phyloP scores from a whole-genome alignment of 73 alveolate genomes.

The Urostyla sp. region DNA sequence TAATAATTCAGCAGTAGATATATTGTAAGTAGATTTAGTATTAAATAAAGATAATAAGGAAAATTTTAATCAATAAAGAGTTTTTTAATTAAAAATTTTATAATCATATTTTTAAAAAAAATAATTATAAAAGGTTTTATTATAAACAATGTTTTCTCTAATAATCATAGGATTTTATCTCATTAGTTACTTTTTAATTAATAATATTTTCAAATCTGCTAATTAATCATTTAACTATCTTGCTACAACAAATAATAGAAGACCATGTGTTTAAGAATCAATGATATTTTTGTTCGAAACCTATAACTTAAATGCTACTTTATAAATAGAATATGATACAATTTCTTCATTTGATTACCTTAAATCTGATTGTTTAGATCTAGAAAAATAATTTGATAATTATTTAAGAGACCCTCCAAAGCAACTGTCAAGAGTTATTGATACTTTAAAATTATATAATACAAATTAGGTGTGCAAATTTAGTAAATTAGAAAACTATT shows the following conservation, averaged over 20 bases:
- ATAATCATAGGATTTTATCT: conserved; percentile 16
- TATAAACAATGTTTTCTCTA: too few relatives aligned
- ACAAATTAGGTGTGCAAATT: not conserved
- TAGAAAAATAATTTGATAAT: not conserved
- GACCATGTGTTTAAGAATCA: conserved; percentile 22
- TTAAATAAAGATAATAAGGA: too few relatives aligned
- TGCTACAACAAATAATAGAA: conserved; percentile 3
- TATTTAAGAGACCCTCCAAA: not conserved
- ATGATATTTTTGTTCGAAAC: conserved; percentile 3
- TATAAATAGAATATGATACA: conserved; percentile 6
- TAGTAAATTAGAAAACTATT: not conserved
- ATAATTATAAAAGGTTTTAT: too few relatives aligned
- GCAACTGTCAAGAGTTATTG: not conserved
- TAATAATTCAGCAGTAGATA: too few relatives aligned
- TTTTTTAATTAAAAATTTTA: too few relatives aligned
- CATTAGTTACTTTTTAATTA: not conserved
- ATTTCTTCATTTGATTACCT: not conserved
- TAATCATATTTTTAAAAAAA: too few relatives aligned
- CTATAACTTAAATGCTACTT: not conserved
- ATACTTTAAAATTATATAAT: not conserved
- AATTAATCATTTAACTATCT: not conserved
- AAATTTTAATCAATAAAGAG: too few relatives aligned
- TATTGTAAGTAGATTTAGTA: too few relatives aligned
- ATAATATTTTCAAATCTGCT: conserved; percentile 3
- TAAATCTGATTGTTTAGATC: not conserved